Evolutionary conservation across 1,284 basidiomycete genomes (phyloP).

Genomic region (Amylostereum areolatum): DNA sequence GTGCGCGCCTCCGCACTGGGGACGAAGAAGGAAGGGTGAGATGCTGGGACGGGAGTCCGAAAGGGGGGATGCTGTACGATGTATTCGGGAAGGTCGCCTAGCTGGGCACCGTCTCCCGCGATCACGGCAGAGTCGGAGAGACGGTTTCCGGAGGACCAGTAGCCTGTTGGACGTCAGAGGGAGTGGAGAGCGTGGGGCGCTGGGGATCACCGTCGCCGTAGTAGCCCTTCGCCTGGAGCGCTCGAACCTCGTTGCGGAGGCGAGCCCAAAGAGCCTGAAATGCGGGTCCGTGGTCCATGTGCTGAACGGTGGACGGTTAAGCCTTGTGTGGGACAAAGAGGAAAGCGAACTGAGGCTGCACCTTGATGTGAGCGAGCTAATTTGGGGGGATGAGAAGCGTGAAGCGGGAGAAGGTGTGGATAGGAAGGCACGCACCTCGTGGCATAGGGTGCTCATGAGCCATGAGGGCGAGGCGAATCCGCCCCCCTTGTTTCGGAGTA

Average conservation of each 20-base stretch:
- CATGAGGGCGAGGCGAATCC: constrained; percentile 56
- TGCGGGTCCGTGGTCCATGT: constrained; percentile 70
- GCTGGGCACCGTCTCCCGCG: constrained; percentile 42
- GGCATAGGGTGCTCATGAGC: constrained; percentile 74
- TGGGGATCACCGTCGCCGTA: constrained; percentile 62
- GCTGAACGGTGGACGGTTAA: constrained; percentile 30
- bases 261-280: constrained; percentile 71
- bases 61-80: constrained; percentile 38
- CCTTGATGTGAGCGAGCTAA: constrained; percentile 76
- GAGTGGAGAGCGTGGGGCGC: background rate
- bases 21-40: constrained; percentile 1
- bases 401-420: background rate
- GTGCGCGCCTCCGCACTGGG: constrained; percentile 78
- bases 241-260: constrained; percentile 56
- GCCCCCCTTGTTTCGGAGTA: constrained; percentile 56
- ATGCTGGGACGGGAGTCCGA: too few species aligned
- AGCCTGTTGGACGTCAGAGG: constrained; percentile 37
- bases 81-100: constrained; percentile 65
- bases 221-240: constrained; percentile 66
- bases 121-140: constrained; percentile 57
- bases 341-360: constrained; percentile 19
- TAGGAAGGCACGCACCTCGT: constrained; percentile 46
- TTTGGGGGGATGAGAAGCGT: background rate
- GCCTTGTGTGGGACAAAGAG: background rate
- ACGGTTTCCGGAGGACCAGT: constrained; percentile 72